Conservation (phyloP, 805 yeast species). For the Candida nemodendra region DNA sequence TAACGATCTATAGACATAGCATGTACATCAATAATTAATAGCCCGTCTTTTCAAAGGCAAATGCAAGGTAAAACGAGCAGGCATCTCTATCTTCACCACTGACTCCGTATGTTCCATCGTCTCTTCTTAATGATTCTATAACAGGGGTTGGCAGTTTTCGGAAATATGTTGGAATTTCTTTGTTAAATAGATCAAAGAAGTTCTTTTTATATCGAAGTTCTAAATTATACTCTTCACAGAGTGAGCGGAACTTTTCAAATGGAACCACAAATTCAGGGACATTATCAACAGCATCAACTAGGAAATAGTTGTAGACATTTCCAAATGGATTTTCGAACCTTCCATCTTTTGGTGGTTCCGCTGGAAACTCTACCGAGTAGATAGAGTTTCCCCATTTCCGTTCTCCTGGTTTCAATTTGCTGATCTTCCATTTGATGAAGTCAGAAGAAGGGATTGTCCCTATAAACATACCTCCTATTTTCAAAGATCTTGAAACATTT, state of each 20-base stretch:
- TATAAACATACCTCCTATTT: conserved; percentile 81
- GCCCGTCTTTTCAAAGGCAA: conserved; percentile 64
- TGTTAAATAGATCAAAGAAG: conserved; percentile 78
- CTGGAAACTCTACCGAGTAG: conserved; percentile 78
- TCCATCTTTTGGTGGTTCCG: conserved; percentile 73
- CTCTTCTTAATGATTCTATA: conserved; percentile 66
- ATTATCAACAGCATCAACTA: conserved; percentile 92
- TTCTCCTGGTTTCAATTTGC: conserved; percentile 48
- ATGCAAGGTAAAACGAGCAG: conserved; percentile 78
- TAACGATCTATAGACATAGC: too few relatives aligned
- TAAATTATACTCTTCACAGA: conserved; percentile 82
- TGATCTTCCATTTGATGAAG: conserved; percentile 67
- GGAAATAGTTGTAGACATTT: conserved; percentile 73
- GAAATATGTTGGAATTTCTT: conserved; percentile 70
- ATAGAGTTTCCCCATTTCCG: conserved; percentile 81
- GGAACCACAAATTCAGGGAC: conserved; percentile 98
- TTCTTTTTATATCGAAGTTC: conserved; percentile 70
- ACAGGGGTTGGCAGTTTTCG: conserved; percentile 53
- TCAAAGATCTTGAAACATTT: conserved; percentile 74
- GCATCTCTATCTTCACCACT: conserved; percentile 89
- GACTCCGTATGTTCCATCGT: conserved; percentile 81
- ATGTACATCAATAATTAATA: conserved; percentile 9
- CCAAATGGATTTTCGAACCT: conserved; percentile 78
- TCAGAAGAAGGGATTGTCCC: conserved; percentile 96
- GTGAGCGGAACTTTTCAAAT: conserved; percentile 76